Evolutionary conservation across 257 asterid genomes (phyloP), one percentile per base, ranked within the genome.

Genomic region (Nicotiana obtusifolia): DNA sequence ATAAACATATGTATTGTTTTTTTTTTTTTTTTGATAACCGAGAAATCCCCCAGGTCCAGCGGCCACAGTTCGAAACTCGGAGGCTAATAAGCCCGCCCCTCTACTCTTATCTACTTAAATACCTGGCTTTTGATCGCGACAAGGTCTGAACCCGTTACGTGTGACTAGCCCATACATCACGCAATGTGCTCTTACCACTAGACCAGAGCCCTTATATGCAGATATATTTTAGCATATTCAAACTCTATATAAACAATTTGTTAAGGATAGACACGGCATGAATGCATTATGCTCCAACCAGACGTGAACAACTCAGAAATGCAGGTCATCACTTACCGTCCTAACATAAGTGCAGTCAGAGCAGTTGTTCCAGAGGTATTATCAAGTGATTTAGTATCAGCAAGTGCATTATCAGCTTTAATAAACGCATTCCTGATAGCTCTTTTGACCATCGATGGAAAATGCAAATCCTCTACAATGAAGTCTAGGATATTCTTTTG

Each of bases 351-450:
- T 69, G 97, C 95, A 57, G 87, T 89, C 56, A 91, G 87, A 71
- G 88, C 97, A 28, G 98, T 94, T 82, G 98, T 93, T 60, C 97
- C 93, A 20, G 94, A 91, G 13, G 93, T 89, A 64, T 61, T 89
- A 53, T 94, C 97, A 31, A 94, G 90, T 65, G 86, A 82, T 79
- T 90, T 84, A 77, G 88, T 84, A 86, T 93, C 97, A 49, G 94
- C 97, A 10, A 94, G 78, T 2, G 95, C 93, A 77, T 91, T 87
- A 82, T 93, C 98, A 19, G 91, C 86, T 88, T 88, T 93, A 47
- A 87, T 89, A 76, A 91, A 94, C 78, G 98, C 97, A 83, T 91
- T 91, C 87, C 86, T 87, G 10, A 90, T 17, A 19, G 98, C 93
- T 85, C 93, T 87, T 81, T 91, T 89, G 10, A 90, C 85, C 47